Base-by-base conservation (phyloP, 179 eudicot species). In the Spergularia azorica region DNA sequence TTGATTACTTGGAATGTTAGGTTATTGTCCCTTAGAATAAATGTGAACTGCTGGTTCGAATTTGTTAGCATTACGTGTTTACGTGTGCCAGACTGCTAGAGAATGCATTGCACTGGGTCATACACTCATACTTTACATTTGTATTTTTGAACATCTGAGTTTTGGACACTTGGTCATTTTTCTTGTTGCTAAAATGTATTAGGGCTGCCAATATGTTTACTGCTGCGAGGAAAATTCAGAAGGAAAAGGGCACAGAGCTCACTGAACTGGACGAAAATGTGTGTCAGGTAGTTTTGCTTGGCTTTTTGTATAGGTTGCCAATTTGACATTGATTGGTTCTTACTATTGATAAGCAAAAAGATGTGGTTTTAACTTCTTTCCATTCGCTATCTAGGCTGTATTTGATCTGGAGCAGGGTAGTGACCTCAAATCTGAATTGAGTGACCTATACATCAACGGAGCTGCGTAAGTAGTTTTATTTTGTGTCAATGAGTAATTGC, bases 381-480 rank as follows among this genome's bases (percentile, higher is more conserved):
- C 21, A 5, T 26, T 52, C 1, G n/a, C 0, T 1, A 3, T 9
- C 14, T 58, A 84, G 89, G 86, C 89, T 5, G 55, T 87, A 13
- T 87, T 87, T 63, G 89, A 87, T 77, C 59, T 87, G 41, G 87
- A 84, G 83, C 71, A 84, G 71, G 80, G 78, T 80, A 56, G 71
- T 48, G 89, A 87, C 20, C 78, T 87, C 7, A 71, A 72, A 68
- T 72, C 81, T 70, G 89, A 87, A 2, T 81, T 87, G 83, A 87
- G 84, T 78, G 89, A 84, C 76, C 84, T 87, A 9, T 87, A 41
- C 63, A 87, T 84, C 77, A 87, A 87, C 36, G 75, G 87, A 12
- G 86, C 89, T 76, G 74, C 32, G 89, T 87, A 79, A 80, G 86
- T 54, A 12, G 17, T 16, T 74, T 74, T 13, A 1, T 41, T 18